These are phyloP conservation scores for Scorias spongiosa DNA, from an alignment of 2,329 filamentous ascomycete species.

Conservation along the genomic window DNA sequence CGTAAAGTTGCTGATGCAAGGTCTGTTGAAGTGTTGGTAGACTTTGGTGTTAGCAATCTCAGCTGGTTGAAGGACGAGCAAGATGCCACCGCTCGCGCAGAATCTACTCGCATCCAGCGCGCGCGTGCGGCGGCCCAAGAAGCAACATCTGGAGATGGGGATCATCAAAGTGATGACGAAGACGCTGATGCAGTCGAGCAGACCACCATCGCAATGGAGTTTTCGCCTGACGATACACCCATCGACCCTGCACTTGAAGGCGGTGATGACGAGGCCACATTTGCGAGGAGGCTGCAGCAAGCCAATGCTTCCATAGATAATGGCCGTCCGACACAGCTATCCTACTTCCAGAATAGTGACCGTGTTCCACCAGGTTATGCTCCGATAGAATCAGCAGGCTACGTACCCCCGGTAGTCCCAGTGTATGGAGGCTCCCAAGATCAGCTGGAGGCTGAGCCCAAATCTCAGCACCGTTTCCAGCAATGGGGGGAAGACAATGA, in stretches of 20 bases:
- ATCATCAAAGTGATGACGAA: conserved; percentile 29
- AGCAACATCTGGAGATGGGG: conserved; percentile 33
- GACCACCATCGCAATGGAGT: conserved; percentile 25
- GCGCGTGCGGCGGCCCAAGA: conserved; percentile 39
- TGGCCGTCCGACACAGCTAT: conserved; percentile 12
- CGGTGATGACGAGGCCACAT: conserved; percentile 14
- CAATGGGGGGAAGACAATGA: conserved; percentile 11
- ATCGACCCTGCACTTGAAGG: conserved; percentile 22
- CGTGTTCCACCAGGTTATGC: conserved; percentile 17
- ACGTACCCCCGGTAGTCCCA: conserved; percentile 11
- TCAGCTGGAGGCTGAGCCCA: conserved; percentile 3
- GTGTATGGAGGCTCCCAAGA: conserved; percentile 17
- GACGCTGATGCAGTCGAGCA: conserved; percentile 18
- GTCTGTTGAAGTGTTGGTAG: conserved; percentile 78
- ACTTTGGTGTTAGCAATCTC: conserved; percentile 80
- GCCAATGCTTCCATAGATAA: conserved; percentile 13
- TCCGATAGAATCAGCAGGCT: conserved; percentile 14
- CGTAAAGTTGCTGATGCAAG: conserved; percentile 77
- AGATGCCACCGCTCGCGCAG: conserved; percentile 21
- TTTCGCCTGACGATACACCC: conserved; percentile 21
- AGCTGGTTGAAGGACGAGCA: conserved; percentile 55
- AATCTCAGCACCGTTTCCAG: conserved; percentile 5
- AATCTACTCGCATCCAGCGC: conserved; percentile 23
- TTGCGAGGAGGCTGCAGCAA: conserved; percentile 15
- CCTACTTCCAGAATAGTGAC: conserved; percentile 10